Evolutionary conservation across 192 early-diverging fungal genomes (phyloP).

Genomic region (Backusella westeae): DNA sequence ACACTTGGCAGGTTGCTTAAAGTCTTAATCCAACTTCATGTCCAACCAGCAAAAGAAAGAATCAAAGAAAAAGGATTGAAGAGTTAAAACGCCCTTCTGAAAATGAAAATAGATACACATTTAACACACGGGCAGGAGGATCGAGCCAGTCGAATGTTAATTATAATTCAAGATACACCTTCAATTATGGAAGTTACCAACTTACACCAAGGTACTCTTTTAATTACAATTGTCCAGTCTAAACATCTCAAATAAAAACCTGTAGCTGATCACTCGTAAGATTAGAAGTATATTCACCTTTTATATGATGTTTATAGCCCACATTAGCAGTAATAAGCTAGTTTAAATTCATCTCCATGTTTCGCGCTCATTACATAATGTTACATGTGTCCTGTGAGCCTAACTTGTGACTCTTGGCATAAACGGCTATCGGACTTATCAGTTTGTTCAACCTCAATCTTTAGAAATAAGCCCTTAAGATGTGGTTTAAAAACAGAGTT

Average conservation of each 20-base stretch:
- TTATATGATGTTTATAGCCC: too few species aligned
- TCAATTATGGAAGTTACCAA: not conserved
- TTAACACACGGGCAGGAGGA: not conserved
- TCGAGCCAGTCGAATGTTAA: not conserved
- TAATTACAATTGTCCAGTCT: not conserved
- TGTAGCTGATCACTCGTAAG: not conserved
- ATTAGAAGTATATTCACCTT: not conserved
- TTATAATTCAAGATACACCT: not conserved
- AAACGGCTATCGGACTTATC: not conserved
- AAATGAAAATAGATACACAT: too few species aligned
- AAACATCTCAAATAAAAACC: not conserved
- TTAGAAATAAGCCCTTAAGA: not conserved
- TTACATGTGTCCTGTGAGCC: not conserved
- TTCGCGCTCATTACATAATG: not conserved
- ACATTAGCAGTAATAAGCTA: not conserved
- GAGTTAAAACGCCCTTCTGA: too few species aligned
- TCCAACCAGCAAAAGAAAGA: too few species aligned
- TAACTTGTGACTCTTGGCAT: not conserved
- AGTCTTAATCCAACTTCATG: too few species aligned
- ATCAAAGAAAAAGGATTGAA: too few species aligned
- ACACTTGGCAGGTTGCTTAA: too few species aligned
- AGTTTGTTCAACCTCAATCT: not conserved
- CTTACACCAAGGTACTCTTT: not conserved
- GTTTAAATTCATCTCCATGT: not conserved
- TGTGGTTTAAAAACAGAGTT: not conserved